These are phyloP conservation scores for Hibiscus mutabilis DNA, from an alignment of 345 rosid species.

Conservation along the genomic window DNA sequence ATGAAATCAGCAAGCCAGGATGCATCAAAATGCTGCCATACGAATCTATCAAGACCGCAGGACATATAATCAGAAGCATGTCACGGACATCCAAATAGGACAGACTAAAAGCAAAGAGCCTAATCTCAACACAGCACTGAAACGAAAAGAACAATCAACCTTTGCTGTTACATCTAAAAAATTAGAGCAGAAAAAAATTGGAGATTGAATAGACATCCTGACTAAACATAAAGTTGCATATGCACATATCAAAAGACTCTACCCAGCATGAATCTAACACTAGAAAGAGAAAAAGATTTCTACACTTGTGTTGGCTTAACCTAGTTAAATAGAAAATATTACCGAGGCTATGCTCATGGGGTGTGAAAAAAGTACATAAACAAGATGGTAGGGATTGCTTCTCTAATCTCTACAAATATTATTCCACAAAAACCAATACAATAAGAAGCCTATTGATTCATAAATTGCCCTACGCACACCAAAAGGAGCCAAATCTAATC, in stretches of 20 bases:
- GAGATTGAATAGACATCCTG: not conserved
- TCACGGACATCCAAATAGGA: not conserved
- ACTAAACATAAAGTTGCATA: not conserved
- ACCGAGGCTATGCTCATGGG: not conserved
- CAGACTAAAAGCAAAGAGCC: not conserved
- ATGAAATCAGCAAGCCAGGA: not conserved
- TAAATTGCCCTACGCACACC: not conserved
- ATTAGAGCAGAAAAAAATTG: not conserved
- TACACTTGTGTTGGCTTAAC: not conserved
- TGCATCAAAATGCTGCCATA: not conserved
- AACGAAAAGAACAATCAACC: not conserved
- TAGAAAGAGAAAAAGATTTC: not conserved
- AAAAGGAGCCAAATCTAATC: not conserved
- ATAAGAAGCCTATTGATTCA: not conserved
- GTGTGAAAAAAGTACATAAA: not conserved
- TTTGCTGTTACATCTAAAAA: not conserved
- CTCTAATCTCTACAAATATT: not conserved
- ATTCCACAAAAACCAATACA: not conserved
- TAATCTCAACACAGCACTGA: not conserved
- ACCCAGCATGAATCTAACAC: not conserved
- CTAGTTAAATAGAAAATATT: not conserved
- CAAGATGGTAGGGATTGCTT: not conserved
- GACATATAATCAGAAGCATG: not conserved
- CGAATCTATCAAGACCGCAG: not conserved
- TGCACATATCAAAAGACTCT: not conserved